Conservation (phyloP, 371 early-diverging fungal species). For the Haplosporangium sp. region DNA sequence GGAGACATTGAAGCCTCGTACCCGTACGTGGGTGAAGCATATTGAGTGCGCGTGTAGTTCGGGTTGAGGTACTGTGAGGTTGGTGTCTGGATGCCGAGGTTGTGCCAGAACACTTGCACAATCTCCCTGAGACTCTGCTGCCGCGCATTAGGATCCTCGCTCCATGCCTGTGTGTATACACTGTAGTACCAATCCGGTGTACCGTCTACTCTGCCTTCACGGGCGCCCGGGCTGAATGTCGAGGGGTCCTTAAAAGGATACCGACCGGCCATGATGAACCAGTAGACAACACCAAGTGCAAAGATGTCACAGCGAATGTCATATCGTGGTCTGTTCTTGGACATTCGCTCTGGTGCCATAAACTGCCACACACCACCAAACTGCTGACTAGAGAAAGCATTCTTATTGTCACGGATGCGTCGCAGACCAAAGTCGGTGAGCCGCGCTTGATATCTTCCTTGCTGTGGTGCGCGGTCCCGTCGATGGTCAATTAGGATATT, state of each 20-base stretch:
- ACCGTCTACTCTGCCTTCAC: constrained; percentile 28
- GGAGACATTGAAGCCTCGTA: constrained; percentile 10
- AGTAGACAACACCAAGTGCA: constrained; percentile 42
- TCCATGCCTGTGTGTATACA: constrained; percentile 42
- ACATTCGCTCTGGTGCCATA: constrained; percentile 51
- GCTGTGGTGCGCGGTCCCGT: neutral
- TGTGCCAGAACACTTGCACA: constrained; percentile 18
- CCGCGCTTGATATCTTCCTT: constrained; percentile 36
- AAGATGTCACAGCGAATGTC: constrained; percentile 45
- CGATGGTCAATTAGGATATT: constrained; percentile 42
- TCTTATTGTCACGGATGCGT: constrained; percentile 27
- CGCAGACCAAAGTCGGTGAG: constrained; percentile 51
- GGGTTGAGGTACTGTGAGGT: constrained; percentile 21
- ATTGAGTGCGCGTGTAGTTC: constrained; percentile 5
- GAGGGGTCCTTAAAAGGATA: constrained; percentile 33
- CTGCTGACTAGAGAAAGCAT: constrained; percentile 40
- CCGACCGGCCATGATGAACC: constrained; percentile 41
- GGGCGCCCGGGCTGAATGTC: constrained; percentile 10
- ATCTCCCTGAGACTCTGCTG: constrained; percentile 40
- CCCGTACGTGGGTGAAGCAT: constrained; percentile 14
- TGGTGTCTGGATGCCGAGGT: constrained; percentile 18
- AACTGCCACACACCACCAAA: constrained; percentile 46
- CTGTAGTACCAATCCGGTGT: constrained; percentile 36
- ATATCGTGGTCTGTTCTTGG: constrained; percentile 36
- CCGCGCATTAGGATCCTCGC: constrained; percentile 25